Evolutionary conservation across 345 rosid species (phyloP).

Genomic region (Lumnitzera racemosa): DNA sequence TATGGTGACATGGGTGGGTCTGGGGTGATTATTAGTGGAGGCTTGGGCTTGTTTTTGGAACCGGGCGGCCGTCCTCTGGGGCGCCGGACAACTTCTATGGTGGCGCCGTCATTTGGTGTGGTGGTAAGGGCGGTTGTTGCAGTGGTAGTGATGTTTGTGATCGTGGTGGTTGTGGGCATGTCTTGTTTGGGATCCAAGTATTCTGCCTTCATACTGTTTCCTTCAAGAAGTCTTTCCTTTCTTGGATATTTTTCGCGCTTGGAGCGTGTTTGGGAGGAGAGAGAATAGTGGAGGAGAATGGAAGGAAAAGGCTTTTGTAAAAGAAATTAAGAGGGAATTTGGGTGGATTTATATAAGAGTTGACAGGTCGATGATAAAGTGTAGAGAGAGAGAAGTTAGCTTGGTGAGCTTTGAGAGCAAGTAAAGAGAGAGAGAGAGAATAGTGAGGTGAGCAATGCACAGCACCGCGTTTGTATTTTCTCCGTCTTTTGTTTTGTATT

Average conservation of each 20-base stretch:
- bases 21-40: slow-evolving; percentile 53
- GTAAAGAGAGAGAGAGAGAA: neutral
- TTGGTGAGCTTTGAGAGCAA: slow-evolving; percentile 11
- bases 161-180: slow-evolving; percentile 8
- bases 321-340: too few relatives aligned
- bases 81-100: slow-evolving; percentile 69
- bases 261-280: too few relatives aligned
- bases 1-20: slow-evolving; percentile 81
- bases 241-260: too few relatives aligned
- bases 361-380: neutral
- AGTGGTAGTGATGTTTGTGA: neutral
- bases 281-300: too few relatives aligned
- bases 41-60: slow-evolving; percentile 69
- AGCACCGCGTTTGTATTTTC: too few relatives aligned
- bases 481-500: too few relatives aligned
- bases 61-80: slow-evolving; percentile 91
- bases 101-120: slow-evolving; percentile 42
- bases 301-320: too few relatives aligned
- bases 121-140: slow-evolving; percentile 2
- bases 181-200: slow-evolving; percentile 30
- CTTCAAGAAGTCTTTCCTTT: too few relatives aligned
- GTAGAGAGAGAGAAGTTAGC: neutral
- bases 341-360: too few relatives aligned
- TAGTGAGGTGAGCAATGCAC: too few relatives aligned
- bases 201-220: slow-evolving; percentile 50